Conservation (phyloP, 2,329 filamentous ascomycete genomes). For the Tolypocladium ophioglossoides region DNA sequence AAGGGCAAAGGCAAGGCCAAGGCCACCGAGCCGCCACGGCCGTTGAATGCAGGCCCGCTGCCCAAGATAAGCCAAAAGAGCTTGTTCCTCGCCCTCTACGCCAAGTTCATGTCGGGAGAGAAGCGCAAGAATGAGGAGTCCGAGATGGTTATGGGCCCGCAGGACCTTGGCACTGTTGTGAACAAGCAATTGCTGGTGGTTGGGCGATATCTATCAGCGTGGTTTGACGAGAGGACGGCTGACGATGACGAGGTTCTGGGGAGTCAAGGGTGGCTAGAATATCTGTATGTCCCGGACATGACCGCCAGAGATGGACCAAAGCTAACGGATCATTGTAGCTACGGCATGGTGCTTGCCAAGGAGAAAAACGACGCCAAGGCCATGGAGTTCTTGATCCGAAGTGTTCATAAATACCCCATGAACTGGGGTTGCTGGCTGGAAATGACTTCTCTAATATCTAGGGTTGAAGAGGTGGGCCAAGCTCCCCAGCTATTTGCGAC, state of each 20-base stretch:
- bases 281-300: constrained; percentile 38
- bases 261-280: constrained; percentile 90
- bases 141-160: constrained; percentile 92
- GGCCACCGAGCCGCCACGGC: constrained; percentile 10
- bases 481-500: neutral
- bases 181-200: constrained; percentile 80
- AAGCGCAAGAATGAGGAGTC: constrained; percentile 94
- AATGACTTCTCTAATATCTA: constrained; percentile 68
- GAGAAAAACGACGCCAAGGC: constrained; percentile 83
- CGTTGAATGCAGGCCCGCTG: constrained; percentile 19
- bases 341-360: constrained; percentile 82
- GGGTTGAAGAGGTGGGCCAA: constrained; percentile 65
- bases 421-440: constrained; percentile 98
- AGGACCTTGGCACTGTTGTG: constrained; percentile 71
- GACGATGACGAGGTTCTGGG: constrained; percentile 48
- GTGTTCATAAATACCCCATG: constrained; percentile 82
- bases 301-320: neutral
- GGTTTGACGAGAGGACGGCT: constrained; percentile 58
- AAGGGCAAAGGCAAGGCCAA: constrained; percentile 53
- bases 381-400: constrained; percentile 76
- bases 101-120: constrained; percentile 86
- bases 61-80: constrained; percentile 76
- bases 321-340: constrained; percentile 31
- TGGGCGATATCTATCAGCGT: constrained; percentile 65
- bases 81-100: constrained; percentile 83